phyloP scores from a whole-genome alignment of 768 basidiomycete species.

The Paxillus ammoniavirescens region DNA sequence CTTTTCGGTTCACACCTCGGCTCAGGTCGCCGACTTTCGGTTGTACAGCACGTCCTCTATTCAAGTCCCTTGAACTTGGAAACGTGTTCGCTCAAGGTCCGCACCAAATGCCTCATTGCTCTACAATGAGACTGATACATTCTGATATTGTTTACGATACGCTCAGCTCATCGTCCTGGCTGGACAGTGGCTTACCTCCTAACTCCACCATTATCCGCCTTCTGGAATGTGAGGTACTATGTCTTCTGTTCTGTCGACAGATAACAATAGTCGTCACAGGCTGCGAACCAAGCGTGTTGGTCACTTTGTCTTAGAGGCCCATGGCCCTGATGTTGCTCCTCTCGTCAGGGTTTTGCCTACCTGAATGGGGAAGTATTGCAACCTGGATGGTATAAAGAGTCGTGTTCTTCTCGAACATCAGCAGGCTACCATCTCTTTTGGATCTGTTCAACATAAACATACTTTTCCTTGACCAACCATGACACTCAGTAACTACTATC shows the following conservation, averaged over 20 bases:
- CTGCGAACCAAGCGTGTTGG: neutral
- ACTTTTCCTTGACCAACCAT: neutral
- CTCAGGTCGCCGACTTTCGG: too few species aligned
- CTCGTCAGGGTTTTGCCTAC: neutral
- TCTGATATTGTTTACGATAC: neutral
- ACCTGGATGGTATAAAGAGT: neutral
- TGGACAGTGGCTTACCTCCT: neutral
- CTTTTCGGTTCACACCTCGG: too few species aligned
- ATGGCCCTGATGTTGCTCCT: neutral
- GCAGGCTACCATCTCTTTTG: neutral
- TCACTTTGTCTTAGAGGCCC: neutral
- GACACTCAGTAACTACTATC: constrained; percentile 9
- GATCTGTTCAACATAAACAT: neutral
- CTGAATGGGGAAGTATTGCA: neutral
- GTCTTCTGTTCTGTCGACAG: neutral
- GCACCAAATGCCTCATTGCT: neutral
- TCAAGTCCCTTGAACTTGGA: neutral
- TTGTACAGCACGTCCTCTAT: too few species aligned
- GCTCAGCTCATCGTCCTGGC: neutral
- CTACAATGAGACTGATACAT: neutral
- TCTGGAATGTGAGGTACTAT: neutral
- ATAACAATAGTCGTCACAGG: neutral
- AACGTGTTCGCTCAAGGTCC: neutral
- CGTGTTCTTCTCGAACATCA: neutral
- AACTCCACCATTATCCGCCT: neutral